phyloP scores from a whole-genome alignment of 2,329 filamentous ascomycete species.

The Alternaria viburni region DNA sequence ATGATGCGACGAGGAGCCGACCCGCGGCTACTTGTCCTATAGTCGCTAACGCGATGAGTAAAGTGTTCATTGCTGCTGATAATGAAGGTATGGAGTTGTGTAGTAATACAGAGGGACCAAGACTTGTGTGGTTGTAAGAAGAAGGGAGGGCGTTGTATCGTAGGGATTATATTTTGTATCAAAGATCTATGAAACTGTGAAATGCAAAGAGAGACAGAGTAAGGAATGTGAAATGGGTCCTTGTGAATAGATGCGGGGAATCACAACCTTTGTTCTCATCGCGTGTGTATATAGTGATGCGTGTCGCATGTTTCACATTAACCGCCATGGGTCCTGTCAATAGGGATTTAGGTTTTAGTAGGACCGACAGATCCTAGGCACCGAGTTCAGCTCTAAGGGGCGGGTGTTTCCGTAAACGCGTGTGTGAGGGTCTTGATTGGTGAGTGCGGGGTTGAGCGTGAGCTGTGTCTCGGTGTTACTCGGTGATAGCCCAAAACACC shows the following conservation, averaged over 20 bases:
- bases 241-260: background rate
- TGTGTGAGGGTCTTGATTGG: background rate
- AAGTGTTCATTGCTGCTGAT: conserved; percentile 1
- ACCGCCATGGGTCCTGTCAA: background rate
- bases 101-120: background rate
- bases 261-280: background rate
- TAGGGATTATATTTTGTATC: background rate
- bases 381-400: background rate
- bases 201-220: background rate
- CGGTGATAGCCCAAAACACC: background rate
- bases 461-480: background rate
- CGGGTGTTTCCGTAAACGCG: background rate
- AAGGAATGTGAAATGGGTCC: background rate
- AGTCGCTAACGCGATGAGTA: conserved; percentile 24
- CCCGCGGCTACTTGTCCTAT: conserved; percentile 1
- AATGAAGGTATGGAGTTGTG: background rate
- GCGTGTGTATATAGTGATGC: background rate
- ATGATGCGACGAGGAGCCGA: conserved; percentile 53
- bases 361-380: background rate
- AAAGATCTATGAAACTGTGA: background rate
- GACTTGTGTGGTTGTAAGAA: background rate
- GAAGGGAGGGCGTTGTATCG: background rate
- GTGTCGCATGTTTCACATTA: background rate
- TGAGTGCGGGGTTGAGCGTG: background rate
- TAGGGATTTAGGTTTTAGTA: background rate